Percentiles rank a stretch among this genome's conserved stretches.
phyloP scores from a whole-genome alignment of 1,284 basidiomycete species.

The Amylostereum chailletii region DNA sequence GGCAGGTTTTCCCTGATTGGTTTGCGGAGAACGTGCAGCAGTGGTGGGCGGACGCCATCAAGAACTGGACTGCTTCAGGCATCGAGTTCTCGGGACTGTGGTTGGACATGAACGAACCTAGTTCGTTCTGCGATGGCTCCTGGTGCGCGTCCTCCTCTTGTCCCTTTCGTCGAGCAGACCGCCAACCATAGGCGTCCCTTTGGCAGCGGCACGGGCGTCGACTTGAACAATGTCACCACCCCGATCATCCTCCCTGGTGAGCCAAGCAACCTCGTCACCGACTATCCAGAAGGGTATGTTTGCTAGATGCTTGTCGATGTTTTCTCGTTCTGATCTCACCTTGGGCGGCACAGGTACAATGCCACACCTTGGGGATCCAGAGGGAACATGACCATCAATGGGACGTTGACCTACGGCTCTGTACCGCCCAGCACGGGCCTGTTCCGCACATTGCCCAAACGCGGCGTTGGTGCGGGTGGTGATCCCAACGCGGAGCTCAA shows the following conservation, averaged over 20 bases:
- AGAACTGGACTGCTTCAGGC: constrained; percentile 51
- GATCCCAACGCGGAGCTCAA: constrained; percentile 36
- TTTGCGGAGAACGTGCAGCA: constrained; percentile 46
- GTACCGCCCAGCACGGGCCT: background rate
- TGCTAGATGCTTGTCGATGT: no score
- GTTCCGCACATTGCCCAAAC: constrained; percentile 15
- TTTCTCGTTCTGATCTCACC: no score
- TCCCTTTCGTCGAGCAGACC: background rate
- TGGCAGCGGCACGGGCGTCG: constrained; percentile 41
- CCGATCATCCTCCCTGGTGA: constrained; percentile 45
- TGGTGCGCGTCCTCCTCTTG: constrained; percentile 33
- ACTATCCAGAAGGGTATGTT: constrained; percentile 46
- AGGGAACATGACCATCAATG: constrained; percentile 69
- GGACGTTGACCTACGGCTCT: constrained; percentile 43
- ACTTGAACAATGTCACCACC: constrained; percentile 36
- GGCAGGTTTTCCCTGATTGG: constrained; percentile 58
- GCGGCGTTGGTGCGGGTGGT: constrained; percentile 27
- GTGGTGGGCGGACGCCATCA: constrained; percentile 53
- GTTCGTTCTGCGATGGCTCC: constrained; percentile 55
- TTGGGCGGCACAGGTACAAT: constrained; percentile 32
- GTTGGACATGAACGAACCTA: constrained; percentile 71
- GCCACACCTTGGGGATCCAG: constrained; percentile 52
- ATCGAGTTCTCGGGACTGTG: constrained; percentile 63
- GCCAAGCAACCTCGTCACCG: constrained; percentile 39
- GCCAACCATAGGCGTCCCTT: background rate